Evolutionary conservation across 495 filamentous ascomycete species (phyloP), one percentile per base, ranked within the genome.

Genomic region (Chaetomidium leptoderma): DNA sequence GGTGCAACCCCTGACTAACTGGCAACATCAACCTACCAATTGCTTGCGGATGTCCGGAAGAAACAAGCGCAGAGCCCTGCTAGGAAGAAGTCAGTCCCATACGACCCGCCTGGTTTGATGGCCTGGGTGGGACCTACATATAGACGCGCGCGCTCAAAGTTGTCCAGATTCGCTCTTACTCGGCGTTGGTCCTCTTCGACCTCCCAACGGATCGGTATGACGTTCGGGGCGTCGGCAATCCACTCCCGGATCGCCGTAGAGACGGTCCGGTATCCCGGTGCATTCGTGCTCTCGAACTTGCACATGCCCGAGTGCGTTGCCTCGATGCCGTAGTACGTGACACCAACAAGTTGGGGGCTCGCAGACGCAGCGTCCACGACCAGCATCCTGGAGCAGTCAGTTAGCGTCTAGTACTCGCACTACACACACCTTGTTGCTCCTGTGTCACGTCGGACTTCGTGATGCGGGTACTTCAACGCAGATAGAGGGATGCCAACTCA

Each of bases 241-340:
- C 89, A 95, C 19, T 87, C 80, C 37, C 83, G 76, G 13, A 95
- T 73, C 0, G 86, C 85, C 32, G 86, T 87, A 1, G 85, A 83
- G 14, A 95, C 78, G 17, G 85, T 84, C 42, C 84, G 79, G 62
- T 86, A 95, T 1, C 90, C 90, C 0, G 90, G 85, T 0, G 89
- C 78, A 55, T 76, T 82, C 21, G 83, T 80, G 60, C 82, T 83
- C 30, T 87, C 85, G 59, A 93, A 95, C 64, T 90, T 93, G 76
- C 85, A 91, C 88, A 95, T 93, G 35, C 82, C 78, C n/a, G 85
- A 87, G 67, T 95, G 90, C n/a, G 83, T 86, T 1, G 87, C 85
- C 61, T 92, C 86, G 45, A 95, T 90, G 14, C 86, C 86, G 63
- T 86, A 89, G 45, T 87, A 84, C 53, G 84, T 83, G 1, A 89